Conservation (phyloP, 768 basidiomycete species). For the Paxillus rubicundulus region DNA sequence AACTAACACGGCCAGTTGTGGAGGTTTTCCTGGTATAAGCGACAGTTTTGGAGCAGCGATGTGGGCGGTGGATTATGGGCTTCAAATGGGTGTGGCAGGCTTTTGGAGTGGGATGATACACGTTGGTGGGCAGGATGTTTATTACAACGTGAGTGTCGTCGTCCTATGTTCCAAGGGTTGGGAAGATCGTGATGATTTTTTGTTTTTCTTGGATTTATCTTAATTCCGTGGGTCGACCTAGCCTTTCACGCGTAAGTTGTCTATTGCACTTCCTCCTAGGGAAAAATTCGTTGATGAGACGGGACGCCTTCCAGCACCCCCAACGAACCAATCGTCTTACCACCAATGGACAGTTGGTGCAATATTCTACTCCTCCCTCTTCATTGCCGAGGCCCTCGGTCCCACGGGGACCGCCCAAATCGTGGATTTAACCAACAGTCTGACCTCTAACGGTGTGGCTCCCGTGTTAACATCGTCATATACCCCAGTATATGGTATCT, state of each 20-base stretch:
- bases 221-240: conserved; percentile 11
- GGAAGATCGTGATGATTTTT: background rate
- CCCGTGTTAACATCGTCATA: conserved; percentile 12
- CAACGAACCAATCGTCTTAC: conserved; percentile 37
- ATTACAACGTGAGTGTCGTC: conserved; percentile 46
- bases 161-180: background rate
- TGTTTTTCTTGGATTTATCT: background rate
- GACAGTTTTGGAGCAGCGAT: conserved; percentile 50
- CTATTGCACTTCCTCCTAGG: background rate
- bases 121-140: conserved; percentile 46
- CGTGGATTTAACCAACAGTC: conserved; percentile 32
- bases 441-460: conserved; percentile 9
- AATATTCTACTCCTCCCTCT: conserved; percentile 39
- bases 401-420: conserved; percentile 34
- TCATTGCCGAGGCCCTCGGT: conserved; percentile 39
- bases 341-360: conserved; percentile 42
- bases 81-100: conserved; percentile 49
- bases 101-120: conserved; percentile 48
- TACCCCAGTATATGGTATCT: conserved; percentile 55
- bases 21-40: conserved; percentile 51
- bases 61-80: conserved; percentile 50
- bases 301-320: conserved; percentile 33
- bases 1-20: conserved; percentile 52
- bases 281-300: background rate
- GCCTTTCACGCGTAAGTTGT: conserved; percentile 48